A percentile compares a stretch with the other conserved stretches of the same genome.
Evolutionary conservation across 352 stramenopile species (phyloP).

Genomic region (Phytophthora chlamydospora): DNA sequence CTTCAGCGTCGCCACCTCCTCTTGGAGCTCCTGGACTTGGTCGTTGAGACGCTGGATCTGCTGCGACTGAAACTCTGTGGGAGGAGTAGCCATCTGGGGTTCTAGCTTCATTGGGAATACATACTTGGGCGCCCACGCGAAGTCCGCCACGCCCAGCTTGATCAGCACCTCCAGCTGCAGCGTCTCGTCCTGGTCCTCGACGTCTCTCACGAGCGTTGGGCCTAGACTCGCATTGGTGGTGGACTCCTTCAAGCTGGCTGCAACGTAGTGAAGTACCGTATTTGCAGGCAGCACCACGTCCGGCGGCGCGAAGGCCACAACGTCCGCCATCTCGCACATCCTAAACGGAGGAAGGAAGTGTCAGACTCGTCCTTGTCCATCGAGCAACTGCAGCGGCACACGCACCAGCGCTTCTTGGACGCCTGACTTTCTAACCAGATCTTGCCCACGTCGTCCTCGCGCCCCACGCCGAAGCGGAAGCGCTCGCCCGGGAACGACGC

Average conservation of each 20-base stretch:
- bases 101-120: slow-evolving; percentile 26
- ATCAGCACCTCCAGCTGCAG: slow-evolving; percentile 28
- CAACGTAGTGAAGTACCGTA: slow-evolving; percentile 32
- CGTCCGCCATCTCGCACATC: slow-evolving; percentile 24
- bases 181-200: slow-evolving; percentile 20
- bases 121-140: slow-evolving; percentile 34
- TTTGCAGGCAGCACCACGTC: slow-evolving; percentile 25
- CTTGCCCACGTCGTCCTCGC: background rate
- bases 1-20: slow-evolving; percentile 35
- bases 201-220: slow-evolving; percentile 11
- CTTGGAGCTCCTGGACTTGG: slow-evolving; percentile 35
- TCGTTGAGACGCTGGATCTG: slow-evolving; percentile 23
- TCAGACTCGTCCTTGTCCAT: no score
- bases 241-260: slow-evolving; percentile 29
- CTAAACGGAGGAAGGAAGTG: slow-evolving; percentile 7
- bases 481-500: slow-evolving; percentile 25
- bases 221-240: slow-evolving; percentile 1
- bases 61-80: slow-evolving; percentile 12
- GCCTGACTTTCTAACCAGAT: slow-evolving; percentile 28
- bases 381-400: background rate
- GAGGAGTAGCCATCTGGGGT: background rate
- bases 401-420: slow-evolving; percentile 30
- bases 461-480: slow-evolving; percentile 29
- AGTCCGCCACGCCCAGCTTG: slow-evolving; percentile 22
- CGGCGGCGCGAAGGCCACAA: slow-evolving; percentile 17